Percentiles rank a stretch among this genome's conserved stretches.
Evolutionary conservation across 1,284 basidiomycete genomes (phyloP).

Genomic region (Irpex sp.): DNA sequence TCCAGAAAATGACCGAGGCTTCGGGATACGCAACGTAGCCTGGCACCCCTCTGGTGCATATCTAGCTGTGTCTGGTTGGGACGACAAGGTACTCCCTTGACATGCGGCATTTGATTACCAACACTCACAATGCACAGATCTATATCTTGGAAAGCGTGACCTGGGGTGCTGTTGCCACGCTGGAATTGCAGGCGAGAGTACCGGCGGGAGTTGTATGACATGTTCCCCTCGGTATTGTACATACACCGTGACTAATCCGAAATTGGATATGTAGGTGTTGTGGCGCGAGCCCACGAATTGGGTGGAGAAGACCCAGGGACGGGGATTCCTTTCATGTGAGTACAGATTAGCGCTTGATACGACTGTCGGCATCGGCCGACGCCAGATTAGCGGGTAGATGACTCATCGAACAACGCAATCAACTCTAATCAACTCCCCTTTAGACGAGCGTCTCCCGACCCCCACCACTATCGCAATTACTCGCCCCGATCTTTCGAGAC

Average conservation of each 20-base stretch:
- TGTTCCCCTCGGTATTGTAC: neutral
- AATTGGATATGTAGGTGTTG: conserved; percentile 43
- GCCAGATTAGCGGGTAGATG: neutral
- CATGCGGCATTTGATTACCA: neutral
- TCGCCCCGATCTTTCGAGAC: conserved; percentile 53
- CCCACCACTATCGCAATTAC: conserved; percentile 47
- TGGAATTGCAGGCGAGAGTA: conserved; percentile 58
- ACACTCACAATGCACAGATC: conserved; percentile 42
- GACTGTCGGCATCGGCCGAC: neutral
- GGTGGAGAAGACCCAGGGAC: conserved; percentile 74
- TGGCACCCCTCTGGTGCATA: conserved; percentile 86
- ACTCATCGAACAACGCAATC: neutral
- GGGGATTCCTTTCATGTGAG: conserved; percentile 79
- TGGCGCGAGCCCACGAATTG: conserved; percentile 83
- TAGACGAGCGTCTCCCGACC: conserved; percentile 65
- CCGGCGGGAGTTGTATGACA: conserved; percentile 47
- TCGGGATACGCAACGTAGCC: conserved; percentile 69
- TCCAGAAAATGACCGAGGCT: conserved; percentile 71
- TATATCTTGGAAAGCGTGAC: conserved; percentile 75
- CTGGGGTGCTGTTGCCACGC: conserved; percentile 68
- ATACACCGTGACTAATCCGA: neutral
- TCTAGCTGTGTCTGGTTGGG: conserved; percentile 78
- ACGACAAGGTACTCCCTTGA: conserved; percentile 61
- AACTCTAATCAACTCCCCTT: neutral
- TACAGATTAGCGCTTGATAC: neutral